Evolutionary conservation across 2,329 filamentous ascomycete genomes (phyloP), one percentile per base, ranked within the genome.

Genomic region (Thelonectria discophora): DNA sequence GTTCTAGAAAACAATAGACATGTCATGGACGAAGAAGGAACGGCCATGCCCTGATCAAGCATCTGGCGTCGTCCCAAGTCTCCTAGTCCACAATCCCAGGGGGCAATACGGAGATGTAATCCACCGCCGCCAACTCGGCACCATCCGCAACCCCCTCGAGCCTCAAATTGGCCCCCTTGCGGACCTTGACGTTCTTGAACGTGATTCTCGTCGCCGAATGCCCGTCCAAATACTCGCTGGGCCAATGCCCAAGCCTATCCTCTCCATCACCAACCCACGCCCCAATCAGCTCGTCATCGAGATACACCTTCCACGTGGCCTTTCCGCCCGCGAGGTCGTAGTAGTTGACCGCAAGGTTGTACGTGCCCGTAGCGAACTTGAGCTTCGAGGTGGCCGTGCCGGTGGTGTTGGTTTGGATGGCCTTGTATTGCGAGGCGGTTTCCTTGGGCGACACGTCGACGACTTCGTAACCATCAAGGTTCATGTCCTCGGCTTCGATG

Each of bases 401-500:
- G 10, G 55, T 58, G 8, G 30, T 40, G 18, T 52, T 58, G 18
- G 55, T 58, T 5, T 27, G n/a, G 11, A 58, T 58, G 9, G 55
- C 55, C 5, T 68, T 81, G 0, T 75, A 77, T 2, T 83, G 81
- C 1, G 86, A 88, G 0, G 88, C 88, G 0, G 84, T 80, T 64
- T 90, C 85, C 55, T 85, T 85, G 0, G 89, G 89, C 9, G 71
- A 80, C 1, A 90, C 86, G 1, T 70, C 64, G 20, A 85, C 83
- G 0, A 77, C 63, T 55, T 79, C 74, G 75, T 91, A 92, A 0
- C 86, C 86, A 7, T 80, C 76, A 1, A 91, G 77, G 0, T 75
- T 66, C 88, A 92, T 90, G 55, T 76, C 77, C 75, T 91, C 89
- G 1, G 88, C 88, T 77, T 91, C 89, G 47, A 92, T 83, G n/a